Evolutionary conservation across 1,284 basidiomycete genomes (phyloP), one percentile per base, ranked within the genome.

Genomic region (Ceratobasidium sp.): DNA sequence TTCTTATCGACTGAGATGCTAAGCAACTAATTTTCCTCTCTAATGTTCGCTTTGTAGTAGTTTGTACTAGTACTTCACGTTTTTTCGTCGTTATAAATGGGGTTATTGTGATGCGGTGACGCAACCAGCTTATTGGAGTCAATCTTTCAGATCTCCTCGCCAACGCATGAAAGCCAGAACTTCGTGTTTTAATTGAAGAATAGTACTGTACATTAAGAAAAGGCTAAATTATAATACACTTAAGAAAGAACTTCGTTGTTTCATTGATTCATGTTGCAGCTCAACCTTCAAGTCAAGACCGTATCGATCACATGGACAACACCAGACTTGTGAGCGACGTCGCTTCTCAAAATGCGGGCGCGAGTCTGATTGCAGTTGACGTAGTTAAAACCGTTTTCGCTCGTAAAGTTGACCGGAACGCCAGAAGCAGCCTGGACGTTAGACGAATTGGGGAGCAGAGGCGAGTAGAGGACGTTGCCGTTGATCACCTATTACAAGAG

Each of bases 241-340:
- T 17, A 7, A 17, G 20, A 17, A 7, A 20, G 6, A 23, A 17
- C 20, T 52, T 52, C 50, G 6, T 52, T 23, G n/a, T n/a, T 52
- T 23, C 50, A 52, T 52, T 23, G 2, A 17, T 23, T 52, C 50
- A n/a, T 7, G 6, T 23, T 23, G 15, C 6, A 17, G 9, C 42
- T 20, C 26, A 10, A n/a, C 33, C 33, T 13, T 66, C 28, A 76
- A 44, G 62, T 62, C 52, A 87, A 82, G 44, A 86, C 84, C 0
- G 78, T 56, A 81, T 87, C 85, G 77, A 86, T 86, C 20, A 84
- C 80, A 80, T 86, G 85, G 0, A 86, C 80, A 6, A 87, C 86
- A 80, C 86, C 86, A 81, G 86, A 86, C 73, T 81, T 75, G 71
- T 83, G 81, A 78, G 85, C 83, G 75, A 86, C 82, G 80, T 87